Evolutionary conservation across 2,329 filamentous ascomycete genomes (phyloP).

Genomic region (Colletotrichum simmondsii): DNA sequence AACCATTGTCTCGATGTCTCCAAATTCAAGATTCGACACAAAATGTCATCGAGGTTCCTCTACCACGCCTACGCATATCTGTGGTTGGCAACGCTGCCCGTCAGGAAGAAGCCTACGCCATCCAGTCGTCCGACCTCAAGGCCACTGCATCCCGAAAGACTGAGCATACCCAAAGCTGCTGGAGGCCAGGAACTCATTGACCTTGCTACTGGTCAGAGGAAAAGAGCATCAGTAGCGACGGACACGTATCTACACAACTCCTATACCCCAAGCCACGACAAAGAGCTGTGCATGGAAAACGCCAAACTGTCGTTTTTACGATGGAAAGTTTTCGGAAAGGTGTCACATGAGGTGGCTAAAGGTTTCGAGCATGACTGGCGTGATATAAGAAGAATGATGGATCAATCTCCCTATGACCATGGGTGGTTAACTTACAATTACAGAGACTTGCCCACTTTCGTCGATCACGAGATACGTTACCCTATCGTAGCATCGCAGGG

Average conservation of each 20-base stretch:
- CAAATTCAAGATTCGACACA: not conserved
- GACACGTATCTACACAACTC: not conserved
- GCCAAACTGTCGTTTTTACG: conserved; percentile 2
- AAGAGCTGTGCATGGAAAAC: conserved; percentile 6
- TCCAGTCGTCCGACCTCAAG: not conserved
- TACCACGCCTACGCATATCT: conserved; percentile 6
- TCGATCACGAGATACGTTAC: not conserved
- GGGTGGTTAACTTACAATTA: not conserved
- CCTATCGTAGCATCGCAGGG: not conserved
- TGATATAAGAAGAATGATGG: not conserved
- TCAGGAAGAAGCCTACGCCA: not conserved
- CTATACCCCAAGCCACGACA: not conserved
- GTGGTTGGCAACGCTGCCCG: not conserved
- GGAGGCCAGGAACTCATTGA: not conserved
- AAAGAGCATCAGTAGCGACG: not conserved
- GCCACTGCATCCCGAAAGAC: not conserved
- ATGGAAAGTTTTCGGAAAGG: not conserved
- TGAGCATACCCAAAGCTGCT: not conserved
- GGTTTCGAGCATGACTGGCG: not conserved
- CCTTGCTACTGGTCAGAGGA: not conserved
- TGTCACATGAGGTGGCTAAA: not conserved
- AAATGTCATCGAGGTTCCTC: not conserved
- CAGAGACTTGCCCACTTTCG: not conserved
- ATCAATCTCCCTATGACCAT: not conserved
- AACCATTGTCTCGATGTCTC: not conserved